These are phyloP conservation scores for Xylaria sp. DNA, from an alignment of 2,329 filamentous ascomycete genomes.

Conservation along the genomic window DNA sequence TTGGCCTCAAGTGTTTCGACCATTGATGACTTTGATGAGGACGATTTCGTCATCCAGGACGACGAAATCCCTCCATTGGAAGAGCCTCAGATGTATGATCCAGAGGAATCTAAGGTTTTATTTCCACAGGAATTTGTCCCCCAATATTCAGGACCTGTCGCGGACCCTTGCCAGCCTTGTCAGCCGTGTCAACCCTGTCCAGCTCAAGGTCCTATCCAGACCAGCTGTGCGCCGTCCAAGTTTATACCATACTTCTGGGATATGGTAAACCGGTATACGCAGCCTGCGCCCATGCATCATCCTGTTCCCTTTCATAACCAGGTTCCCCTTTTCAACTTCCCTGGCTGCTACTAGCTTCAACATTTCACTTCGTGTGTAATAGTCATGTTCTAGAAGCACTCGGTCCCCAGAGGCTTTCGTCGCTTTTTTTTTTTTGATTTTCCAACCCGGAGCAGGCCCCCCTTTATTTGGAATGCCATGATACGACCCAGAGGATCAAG, in stretches of 20 bases:
- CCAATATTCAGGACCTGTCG: slow-evolving; percentile 46
- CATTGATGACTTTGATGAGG: slow-evolving; percentile 53
- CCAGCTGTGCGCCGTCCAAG: slow-evolving; percentile 46
- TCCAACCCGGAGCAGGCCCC: slow-evolving; percentile 14
- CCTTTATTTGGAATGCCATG: slow-evolving; percentile 14
- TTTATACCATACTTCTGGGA: slow-evolving; percentile 55
- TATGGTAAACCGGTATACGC: slow-evolving; percentile 54
- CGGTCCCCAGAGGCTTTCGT: slow-evolving; percentile 16
- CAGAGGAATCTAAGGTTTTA: slow-evolving; percentile 48
- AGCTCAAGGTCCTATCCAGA: slow-evolving; percentile 34
- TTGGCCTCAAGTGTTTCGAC: slow-evolving; percentile 57
- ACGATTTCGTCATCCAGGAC: slow-evolving; percentile 50
- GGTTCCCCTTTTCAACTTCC: slow-evolving; percentile 55
- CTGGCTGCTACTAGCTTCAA: slow-evolving; percentile 51
- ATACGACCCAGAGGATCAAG: slow-evolving; percentile 12
- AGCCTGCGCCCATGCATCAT: slow-evolving; percentile 52
- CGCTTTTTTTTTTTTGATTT: slow-evolving; percentile 17
- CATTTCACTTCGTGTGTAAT: slow-evolving; percentile 17
- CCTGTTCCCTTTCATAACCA: slow-evolving; percentile 56
- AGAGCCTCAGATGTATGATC: slow-evolving; percentile 48
- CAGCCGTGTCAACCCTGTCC: slow-evolving; percentile 38
- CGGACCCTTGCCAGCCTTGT: slow-evolving; percentile 43
- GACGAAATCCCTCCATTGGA: slow-evolving; percentile 43
- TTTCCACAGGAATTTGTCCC: slow-evolving; percentile 53
- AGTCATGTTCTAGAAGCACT: slow-evolving; percentile 15